Evolutionary conservation across 2,329 filamentous ascomycete species (phyloP), one percentile per base, ranked within the genome.

Genomic region (Capronia coronata): DNA sequence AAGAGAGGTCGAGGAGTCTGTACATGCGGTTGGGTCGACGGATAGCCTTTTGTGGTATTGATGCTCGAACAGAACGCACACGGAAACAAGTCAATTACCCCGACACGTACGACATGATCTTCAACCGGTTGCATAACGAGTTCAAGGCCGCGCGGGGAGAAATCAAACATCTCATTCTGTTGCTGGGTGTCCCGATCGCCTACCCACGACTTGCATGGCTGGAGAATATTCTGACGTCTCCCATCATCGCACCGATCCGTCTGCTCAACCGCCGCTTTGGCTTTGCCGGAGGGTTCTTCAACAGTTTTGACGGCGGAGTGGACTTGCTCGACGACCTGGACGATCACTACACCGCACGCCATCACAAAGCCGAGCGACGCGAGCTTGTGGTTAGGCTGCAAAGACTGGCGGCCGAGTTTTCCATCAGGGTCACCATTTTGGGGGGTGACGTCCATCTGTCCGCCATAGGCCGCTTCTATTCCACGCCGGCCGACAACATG

Each of bases 261-360:
- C 83, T 97, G 55, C 67, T 96, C 61, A 93, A 95, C 72, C 86
- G 90, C 66, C 81, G 90, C 21, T 94, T 97, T 59, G 91, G 91
- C 49, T 70, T 95, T 38, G 85, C 85, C 3, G 90, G 89, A 42
- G 81, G 82, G 45, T 74, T 96, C 38, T 95, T 97, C 75, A 97
- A 97, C 68, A 79, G 88, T 49, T 96, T 97, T 59, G 91, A 96
- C 61, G 91, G 91, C 32, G 72, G 76, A 43, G 77, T 83, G 23
- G 80, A 83, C 70, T 65, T 84, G 32, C 67, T 84, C 5, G 80
- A 83, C 54, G 80, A 83, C 56, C 63, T 84, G 37, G 80, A 83
- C 59, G 80, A 84, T 60, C 80, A 83, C 61, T 96, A 96, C 73
- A 96, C 91, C 1, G 87, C 90, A 4, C 82, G 82, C 55, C 88